Evolutionary conservation across 306 rosid species (phyloP).

Genomic region (Cicer pinnatifidum): DNA sequence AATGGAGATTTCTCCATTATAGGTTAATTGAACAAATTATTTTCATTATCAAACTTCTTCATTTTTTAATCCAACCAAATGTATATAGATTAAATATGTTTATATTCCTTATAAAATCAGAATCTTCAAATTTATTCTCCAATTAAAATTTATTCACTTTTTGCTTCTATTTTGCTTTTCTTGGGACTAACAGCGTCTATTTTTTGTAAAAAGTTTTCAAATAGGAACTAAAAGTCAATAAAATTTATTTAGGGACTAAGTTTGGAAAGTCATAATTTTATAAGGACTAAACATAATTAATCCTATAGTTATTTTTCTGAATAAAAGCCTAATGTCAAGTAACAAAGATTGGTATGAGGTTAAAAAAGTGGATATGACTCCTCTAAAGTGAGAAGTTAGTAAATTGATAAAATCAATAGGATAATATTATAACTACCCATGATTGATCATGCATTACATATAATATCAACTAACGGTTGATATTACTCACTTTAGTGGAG

Average conservation of each 20-base stretch:
- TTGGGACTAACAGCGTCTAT: background rate
- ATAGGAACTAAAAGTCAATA: background rate
- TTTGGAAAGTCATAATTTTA: background rate
- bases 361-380: background rate
- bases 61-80: background rate
- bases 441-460: no score
- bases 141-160: background rate
- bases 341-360: background rate
- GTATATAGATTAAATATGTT: background rate
- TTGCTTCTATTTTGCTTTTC: background rate
- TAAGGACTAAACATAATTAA: background rate
- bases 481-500: no score
- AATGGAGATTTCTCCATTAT: background rate
- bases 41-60: no score
- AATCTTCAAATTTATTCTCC: background rate
- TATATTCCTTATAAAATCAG: slow-evolving; percentile 1
- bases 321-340: slow-evolving; percentile 4
- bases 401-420: no score
- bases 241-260: background rate
- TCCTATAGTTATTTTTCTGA: background rate
- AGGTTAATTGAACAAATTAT: background rate
- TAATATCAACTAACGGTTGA: no score
- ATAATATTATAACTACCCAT: no score
- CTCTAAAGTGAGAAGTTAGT: no score
- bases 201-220: slow-evolving; percentile 1